Conservation (phyloP, 1,284 basidiomycete species). For the Rhodotorula sp. region DNA sequence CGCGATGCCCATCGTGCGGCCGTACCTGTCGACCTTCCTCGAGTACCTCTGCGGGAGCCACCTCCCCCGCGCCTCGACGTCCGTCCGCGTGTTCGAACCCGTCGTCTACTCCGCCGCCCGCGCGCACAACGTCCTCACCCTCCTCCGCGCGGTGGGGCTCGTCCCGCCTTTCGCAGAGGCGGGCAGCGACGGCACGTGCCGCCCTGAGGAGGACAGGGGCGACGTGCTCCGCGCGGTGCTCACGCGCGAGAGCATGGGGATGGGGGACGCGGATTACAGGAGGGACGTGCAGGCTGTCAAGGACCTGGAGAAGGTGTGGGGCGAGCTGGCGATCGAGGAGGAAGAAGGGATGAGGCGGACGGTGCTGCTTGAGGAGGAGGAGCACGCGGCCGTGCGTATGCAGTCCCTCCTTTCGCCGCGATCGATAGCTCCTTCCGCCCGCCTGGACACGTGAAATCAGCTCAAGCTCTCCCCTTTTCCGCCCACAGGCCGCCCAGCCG, state of each 20-base stretch:
- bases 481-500: background rate
- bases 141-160: background rate
- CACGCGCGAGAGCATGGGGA: slow-evolving; percentile 32
- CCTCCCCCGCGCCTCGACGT: no score
- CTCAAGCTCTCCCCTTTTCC: rapidly evolving
- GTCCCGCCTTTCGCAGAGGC: background rate
- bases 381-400: background rate
- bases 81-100: background rate
- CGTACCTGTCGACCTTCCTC: background rate
- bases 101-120: background rate
- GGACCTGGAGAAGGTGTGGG: slow-evolving; percentile 31
- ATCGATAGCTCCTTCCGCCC: no score
- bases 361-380: background rate
- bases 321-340: background rate
- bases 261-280: slow-evolving; percentile 22
- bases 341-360: background rate
- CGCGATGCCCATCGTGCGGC: background rate
- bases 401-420: background rate
- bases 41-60: background rate
- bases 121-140: background rate
- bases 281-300: slow-evolving; percentile 33
- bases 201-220: background rate
- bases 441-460: background rate
- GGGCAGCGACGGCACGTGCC: background rate
- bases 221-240: slow-evolving; percentile 29